These are phyloP conservation scores for Pythium scleroteichum DNA, from an alignment of 352 stramenopile species.

Conservation along the genomic window DNA sequence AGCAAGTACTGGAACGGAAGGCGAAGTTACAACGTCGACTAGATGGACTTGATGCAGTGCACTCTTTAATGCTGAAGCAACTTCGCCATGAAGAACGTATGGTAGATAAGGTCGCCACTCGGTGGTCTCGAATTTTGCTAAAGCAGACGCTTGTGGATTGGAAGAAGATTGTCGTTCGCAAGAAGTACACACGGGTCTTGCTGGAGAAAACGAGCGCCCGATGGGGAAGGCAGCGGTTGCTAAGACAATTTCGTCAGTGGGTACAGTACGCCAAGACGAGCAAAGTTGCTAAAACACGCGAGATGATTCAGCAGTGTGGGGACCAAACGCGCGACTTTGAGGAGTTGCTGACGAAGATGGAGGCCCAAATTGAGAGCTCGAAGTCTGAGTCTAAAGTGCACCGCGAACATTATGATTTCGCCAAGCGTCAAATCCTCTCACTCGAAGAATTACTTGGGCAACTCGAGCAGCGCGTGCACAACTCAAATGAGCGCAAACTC, in stretches of 20 bases:
- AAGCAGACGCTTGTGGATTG: constrained; percentile 65
- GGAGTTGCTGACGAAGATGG: constrained; percentile 49
- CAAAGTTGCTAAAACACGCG: constrained; percentile 34
- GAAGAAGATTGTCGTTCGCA: constrained; percentile 71
- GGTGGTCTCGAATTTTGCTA: constrained; percentile 51
- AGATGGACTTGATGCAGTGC: constrained; percentile 33
- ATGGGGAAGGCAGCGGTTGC: constrained; percentile 51
- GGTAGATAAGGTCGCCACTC: constrained; percentile 54
- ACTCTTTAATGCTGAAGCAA: constrained; percentile 56
- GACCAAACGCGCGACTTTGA: constrained; percentile 54
- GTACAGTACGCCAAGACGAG: constrained; percentile 36
- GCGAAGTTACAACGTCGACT: constrained; percentile 38
- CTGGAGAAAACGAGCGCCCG: constrained; percentile 56
- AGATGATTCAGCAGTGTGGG: constrained; percentile 48
- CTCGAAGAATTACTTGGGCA: constrained; percentile 58
- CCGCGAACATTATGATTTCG: constrained; percentile 61
- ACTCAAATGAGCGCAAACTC: constrained; percentile 59
- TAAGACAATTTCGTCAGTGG: constrained; percentile 50
- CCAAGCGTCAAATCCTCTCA: constrained; percentile 55
- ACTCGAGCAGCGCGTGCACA: constrained; percentile 45
- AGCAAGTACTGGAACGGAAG: constrained; percentile 42
- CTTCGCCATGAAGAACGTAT: constrained; percentile 65
- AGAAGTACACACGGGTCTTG: constrained; percentile 72
- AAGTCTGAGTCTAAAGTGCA: constrained; percentile 47
- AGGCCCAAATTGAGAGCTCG: constrained; percentile 52